Evolutionary conservation across 2,329 filamentous ascomycete genomes (phyloP).

Genomic region (Aspergillus pseudoterreus): DNA sequence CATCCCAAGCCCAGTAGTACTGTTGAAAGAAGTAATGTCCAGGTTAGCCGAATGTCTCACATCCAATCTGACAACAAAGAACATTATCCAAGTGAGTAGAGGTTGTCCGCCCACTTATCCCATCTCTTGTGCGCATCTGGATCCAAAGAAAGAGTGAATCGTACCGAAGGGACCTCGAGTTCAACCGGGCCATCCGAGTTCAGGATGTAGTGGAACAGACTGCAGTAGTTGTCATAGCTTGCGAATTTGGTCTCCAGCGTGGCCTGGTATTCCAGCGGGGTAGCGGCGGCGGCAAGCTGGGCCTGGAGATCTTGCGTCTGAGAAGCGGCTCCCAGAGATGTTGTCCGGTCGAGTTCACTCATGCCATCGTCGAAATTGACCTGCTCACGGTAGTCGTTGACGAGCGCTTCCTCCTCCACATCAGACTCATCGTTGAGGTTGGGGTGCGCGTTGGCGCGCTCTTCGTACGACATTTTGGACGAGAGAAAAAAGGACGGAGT

Average conservation of each 20-base stretch:
- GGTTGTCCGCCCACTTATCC: too few species aligned
- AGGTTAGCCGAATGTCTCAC: slow-evolving; percentile 7
- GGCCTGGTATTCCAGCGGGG: slow-evolving; percentile 92
- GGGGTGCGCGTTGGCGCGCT: slow-evolving; percentile 40
- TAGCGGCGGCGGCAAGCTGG: slow-evolving; percentile 84
- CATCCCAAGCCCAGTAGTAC: slow-evolving; percentile 99
- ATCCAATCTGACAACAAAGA: background rate
- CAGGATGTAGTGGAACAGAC: slow-evolving; percentile 96
- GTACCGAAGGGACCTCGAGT: slow-evolving; percentile 90
- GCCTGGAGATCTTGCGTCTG: slow-evolving; percentile 90
- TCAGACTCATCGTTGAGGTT: slow-evolving; percentile 76
- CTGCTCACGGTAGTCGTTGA: slow-evolving; percentile 93
- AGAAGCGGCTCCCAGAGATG: slow-evolving; percentile 64
- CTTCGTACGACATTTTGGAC: slow-evolving; percentile 44
- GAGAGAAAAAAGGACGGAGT: slow-evolving; percentile 13
- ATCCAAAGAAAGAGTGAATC: slow-evolving; percentile 34
- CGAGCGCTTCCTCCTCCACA: slow-evolving; percentile 91
- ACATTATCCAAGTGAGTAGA: background rate
- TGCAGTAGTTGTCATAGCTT: slow-evolving; percentile 99
- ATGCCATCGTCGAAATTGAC: slow-evolving; percentile 88
- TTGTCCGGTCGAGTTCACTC: slow-evolving; percentile 74
- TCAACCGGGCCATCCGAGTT: slow-evolving; percentile 99
- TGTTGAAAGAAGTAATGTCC: slow-evolving; percentile 36
- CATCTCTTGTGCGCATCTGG: background rate
- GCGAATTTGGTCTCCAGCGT: slow-evolving; percentile 95